Conservation (phyloP, 1,139 yeast genomes). For the Cylindricascospora bacillispora region DNA sequence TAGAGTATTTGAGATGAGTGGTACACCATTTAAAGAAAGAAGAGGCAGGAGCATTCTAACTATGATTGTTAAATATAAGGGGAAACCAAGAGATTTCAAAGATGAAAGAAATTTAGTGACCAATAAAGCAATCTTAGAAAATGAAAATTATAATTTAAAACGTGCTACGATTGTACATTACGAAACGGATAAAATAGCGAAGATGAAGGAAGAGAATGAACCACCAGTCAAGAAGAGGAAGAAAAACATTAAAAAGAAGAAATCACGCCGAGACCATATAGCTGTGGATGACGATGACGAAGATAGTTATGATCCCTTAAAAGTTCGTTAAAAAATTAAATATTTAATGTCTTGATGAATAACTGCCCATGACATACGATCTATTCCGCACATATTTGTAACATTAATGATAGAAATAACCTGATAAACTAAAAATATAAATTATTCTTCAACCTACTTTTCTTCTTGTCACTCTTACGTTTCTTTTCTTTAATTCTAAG, state of each 20-base stretch:
- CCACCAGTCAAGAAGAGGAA: constrained; percentile 9
- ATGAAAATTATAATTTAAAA: constrained; percentile 23
- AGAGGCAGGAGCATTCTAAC: constrained; percentile 73
- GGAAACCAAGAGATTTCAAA: constrained; percentile 65
- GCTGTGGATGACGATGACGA: constrained; percentile 5
- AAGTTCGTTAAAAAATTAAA: not conserved
- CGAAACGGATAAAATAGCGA: constrained; percentile 10
- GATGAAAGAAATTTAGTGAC: constrained; percentile 58
- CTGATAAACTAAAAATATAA: too few relatives aligned
- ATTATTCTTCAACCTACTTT: constrained; percentile 27
- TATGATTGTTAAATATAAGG: constrained; percentile 64
- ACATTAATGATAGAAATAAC: constrained; percentile 13
- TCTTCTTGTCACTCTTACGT: constrained; percentile 42
- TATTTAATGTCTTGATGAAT: not conserved
- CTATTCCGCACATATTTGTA: constrained; percentile 1
- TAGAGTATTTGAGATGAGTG: constrained; percentile 47
- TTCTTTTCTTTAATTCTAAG: constrained; percentile 41
- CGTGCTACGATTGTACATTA: constrained; percentile 21
- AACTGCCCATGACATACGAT: too few relatives aligned
- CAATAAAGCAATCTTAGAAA: constrained; percentile 42
- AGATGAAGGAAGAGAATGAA: constrained; percentile 10
- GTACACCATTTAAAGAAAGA: constrained; percentile 52
- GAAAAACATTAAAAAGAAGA: constrained; percentile 4
- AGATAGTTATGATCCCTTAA: constrained; percentile 8
- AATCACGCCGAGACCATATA: too few relatives aligned